Percentiles rank a stretch among this genome's conserved stretches.
Evolutionary conservation across 768 basidiomycete genomes (phyloP).

Genomic region (Dictyophora rubrovolvata): DNA sequence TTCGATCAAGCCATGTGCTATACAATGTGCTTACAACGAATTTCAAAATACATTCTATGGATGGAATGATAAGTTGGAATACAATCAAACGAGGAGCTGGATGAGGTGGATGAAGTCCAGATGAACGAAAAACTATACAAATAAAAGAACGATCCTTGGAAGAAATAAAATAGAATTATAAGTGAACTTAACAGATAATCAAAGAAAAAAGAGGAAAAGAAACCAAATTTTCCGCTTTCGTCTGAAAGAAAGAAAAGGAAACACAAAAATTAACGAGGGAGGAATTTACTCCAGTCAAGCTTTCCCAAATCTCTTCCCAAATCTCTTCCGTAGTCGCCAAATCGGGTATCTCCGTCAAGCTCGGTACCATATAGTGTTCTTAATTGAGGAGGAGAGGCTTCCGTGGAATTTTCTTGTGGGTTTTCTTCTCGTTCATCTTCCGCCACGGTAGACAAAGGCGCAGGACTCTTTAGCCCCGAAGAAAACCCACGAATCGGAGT

Average conservation of each 20-base stretch:
- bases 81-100: no score
- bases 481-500: neutral
- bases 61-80: no score
- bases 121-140: no score
- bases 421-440: neutral
- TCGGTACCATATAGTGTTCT: constrained; percentile 80
- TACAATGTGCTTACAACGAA: no score
- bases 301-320: constrained; percentile 2
- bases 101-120: no score
- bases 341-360: constrained; percentile 70
- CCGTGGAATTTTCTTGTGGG: neutral
- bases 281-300: neutral
- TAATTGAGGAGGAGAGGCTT: neutral
- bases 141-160: no score
- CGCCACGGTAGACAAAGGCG: neutral
- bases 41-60: no score
- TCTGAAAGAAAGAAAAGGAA: neutral
- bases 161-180: no score
- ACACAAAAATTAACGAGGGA: neutral
- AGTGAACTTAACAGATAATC: no score
- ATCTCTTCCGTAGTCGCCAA: constrained; percentile 75
- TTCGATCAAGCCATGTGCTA: no score
- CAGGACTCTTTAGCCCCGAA: neutral
- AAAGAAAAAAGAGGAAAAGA: no score
- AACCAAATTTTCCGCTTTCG: no score